Evolutionary conservation across 139 green algal species (phyloP).

Genomic region (Coelastrella sp.): DNA sequence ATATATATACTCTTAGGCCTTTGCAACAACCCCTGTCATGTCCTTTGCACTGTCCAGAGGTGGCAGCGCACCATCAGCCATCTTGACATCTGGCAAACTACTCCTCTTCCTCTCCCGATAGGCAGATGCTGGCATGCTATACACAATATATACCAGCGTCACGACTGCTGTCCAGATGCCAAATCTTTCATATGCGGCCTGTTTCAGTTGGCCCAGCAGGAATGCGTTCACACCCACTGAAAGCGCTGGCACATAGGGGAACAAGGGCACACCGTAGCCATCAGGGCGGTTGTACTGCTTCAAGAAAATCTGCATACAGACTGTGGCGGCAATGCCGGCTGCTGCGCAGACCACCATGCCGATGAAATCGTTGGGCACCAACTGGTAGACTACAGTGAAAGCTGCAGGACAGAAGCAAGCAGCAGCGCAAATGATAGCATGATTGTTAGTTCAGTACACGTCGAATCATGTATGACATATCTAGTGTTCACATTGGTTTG

Average conservation of each 20-base stretch:
- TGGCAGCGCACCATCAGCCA: background rate
- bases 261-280: slow-evolving; percentile 47
- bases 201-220: slow-evolving; percentile 50
- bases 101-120: background rate
- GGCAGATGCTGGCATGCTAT: background rate
- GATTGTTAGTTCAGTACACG: background rate
- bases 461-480: background rate
- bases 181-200: slow-evolving; percentile 46
- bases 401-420: background rate
- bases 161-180: slow-evolving; percentile 52
- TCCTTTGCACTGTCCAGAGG: too few relatives aligned
- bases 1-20: too few relatives aligned
- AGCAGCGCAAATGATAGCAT: background rate
- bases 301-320: slow-evolving; percentile 43
- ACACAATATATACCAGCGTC: background rate
- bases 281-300: slow-evolving; percentile 40
- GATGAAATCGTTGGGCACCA: background rate
- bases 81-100: background rate
- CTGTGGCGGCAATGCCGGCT: background rate
- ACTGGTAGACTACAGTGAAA: slow-evolving; percentile 32
- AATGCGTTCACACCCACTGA: slow-evolving; percentile 53
- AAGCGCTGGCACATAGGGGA: slow-evolving; percentile 43
- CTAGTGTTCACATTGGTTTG: too few relatives aligned
- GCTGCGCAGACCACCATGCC: slow-evolving; percentile 29
- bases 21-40: too few relatives aligned